Conservation (phyloP, 73 alveolate species). For the Uronychia binucleata region DNA sequence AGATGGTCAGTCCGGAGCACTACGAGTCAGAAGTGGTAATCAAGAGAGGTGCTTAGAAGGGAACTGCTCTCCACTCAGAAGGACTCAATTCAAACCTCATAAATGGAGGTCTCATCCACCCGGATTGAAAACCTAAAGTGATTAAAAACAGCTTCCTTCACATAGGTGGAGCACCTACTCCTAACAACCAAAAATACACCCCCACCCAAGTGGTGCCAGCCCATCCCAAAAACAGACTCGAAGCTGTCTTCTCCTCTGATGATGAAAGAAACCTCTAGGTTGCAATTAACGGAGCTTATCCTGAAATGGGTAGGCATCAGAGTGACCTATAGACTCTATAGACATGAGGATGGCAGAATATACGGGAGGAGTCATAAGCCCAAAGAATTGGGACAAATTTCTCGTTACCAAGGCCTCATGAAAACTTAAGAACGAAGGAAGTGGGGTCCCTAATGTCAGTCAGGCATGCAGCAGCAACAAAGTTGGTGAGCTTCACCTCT, state of each 20-base stretch:
- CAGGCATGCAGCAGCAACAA: no score
- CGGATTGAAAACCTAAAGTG: background rate
- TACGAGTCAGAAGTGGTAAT: background rate
- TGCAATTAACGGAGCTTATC: background rate
- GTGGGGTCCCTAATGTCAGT: no score
- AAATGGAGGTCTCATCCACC: no score
- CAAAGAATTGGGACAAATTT: background rate
- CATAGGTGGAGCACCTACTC: background rate
- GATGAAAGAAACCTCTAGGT: background rate
- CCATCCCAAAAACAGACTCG: background rate
- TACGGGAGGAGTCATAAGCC: background rate
- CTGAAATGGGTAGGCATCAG: background rate
- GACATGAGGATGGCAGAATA: background rate
- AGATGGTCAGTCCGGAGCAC: background rate
- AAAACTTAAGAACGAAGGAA: no score
- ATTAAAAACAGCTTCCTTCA: background rate
- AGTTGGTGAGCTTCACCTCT: background rate
- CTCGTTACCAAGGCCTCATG: no score
- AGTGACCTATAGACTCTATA: background rate
- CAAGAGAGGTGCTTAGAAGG: background rate
- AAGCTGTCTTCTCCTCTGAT: background rate
- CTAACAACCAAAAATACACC: background rate
- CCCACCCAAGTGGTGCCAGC: background rate
- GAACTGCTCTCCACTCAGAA: background rate
- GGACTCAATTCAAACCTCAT: background rate